Evolutionary conservation across 352 stramenopile species (phyloP).

Genomic region (Phytophthora multivora): DNA sequence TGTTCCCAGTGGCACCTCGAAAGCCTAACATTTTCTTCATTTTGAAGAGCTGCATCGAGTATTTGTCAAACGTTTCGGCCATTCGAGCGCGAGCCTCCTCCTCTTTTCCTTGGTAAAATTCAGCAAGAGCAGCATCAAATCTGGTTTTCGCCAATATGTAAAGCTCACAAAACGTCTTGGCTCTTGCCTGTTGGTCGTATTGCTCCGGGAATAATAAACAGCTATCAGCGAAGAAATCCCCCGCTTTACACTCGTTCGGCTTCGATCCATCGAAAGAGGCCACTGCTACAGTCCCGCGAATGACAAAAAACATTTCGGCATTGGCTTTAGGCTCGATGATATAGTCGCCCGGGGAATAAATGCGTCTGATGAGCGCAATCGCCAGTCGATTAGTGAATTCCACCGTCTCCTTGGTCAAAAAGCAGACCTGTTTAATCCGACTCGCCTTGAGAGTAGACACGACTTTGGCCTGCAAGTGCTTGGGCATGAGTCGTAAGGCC

Average conservation of each 20-base stretch:
- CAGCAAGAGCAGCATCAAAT: conserved; percentile 58
- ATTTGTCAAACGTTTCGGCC: conserved; percentile 54
- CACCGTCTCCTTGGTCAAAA: conserved; percentile 67
- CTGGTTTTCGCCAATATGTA: conserved; percentile 70
- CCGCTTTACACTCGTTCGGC: conserved; percentile 51
- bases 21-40: conserved; percentile 76
- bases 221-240: conserved; percentile 67
- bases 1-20: conserved; percentile 18
- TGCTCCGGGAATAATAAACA: conserved; percentile 58
- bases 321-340: conserved; percentile 79
- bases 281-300: conserved; percentile 56
- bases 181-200: conserved; percentile 67
- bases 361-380: conserved; percentile 48
- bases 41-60: conserved; percentile 66
- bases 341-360: conserved; percentile 61
- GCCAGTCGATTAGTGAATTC: conserved; percentile 72
- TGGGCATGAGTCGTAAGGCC: conserved; percentile 54
- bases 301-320: conserved; percentile 74
- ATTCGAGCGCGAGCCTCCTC: conserved; percentile 38
- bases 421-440: conserved; percentile 71
- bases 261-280: conserved; percentile 48
- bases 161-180: conserved; percentile 82
- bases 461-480: conserved; percentile 64
- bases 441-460: conserved; percentile 65
- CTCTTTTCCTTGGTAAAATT: conserved; percentile 59